phyloP scores from a whole-genome alignment of 2,329 filamentous ascomycete species.

The Colletotrichum tropicale region DNA sequence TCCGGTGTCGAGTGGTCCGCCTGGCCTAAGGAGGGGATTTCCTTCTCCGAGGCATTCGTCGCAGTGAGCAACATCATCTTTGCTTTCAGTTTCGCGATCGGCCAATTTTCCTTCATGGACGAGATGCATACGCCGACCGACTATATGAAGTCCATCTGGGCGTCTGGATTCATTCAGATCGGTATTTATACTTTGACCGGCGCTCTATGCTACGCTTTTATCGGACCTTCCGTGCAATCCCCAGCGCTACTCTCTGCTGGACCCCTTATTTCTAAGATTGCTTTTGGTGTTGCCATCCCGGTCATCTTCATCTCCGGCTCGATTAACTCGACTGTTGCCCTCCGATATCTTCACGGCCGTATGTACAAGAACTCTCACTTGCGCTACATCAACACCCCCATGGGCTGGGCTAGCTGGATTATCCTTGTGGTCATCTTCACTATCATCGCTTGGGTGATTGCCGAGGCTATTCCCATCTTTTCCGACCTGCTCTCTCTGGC shows the following conservation, averaged over 20 bases:
- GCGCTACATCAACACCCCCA: conserved; percentile 51
- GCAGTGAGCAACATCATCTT: conserved; percentile 73
- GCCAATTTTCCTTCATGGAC: conserved; percentile 58
- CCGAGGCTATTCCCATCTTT: conserved; percentile 76
- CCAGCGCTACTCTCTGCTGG: conserved; percentile 73
- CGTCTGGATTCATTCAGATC: conserved; percentile 67
- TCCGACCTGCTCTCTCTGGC: conserved; percentile 65
- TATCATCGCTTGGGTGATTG: conserved; percentile 71
- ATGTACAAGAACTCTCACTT: conserved; percentile 45
- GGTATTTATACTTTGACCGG: conserved; percentile 71
- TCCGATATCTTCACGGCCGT: conserved; percentile 50
- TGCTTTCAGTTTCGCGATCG: conserved; percentile 65
- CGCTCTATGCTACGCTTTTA: conserved; percentile 72
- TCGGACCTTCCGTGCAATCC: conserved; percentile 64
- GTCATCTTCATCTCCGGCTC: conserved; percentile 78
- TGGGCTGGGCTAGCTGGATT: conserved; percentile 62
- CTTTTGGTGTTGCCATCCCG: conserved; percentile 72
- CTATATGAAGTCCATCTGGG: conserved; percentile 59
- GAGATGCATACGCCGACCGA: conserved; percentile 55
- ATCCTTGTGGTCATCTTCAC: conserved; percentile 62
- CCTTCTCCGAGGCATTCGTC: conserved; percentile 61
- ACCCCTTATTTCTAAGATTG: conserved; percentile 63
- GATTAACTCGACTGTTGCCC: conserved; percentile 61
- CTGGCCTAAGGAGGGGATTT: conserved; percentile 48
- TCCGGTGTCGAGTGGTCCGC: conserved; percentile 42